Percentiles rank a stretch among this genome's conserved stretches.
Evolutionary conservation across 768 basidiomycete genomes (phyloP).

Genomic region (Lactarius trivialis): DNA sequence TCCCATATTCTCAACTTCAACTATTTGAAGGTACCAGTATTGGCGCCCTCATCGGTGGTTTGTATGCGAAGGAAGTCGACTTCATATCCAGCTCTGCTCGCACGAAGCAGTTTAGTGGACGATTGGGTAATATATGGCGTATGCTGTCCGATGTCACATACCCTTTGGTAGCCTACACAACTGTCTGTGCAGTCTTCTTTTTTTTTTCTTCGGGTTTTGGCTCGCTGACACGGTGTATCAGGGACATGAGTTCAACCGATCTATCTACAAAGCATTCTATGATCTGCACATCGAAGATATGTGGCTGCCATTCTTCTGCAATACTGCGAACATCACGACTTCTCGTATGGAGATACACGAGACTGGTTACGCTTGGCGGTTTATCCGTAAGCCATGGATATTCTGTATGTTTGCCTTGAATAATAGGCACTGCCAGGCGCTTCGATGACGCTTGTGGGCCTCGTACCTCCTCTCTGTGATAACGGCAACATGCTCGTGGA

Average conservation of each 20-base stretch:
- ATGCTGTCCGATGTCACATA: conserved; percentile 91
- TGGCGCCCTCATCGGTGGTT: conserved; percentile 84
- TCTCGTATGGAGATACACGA: conserved; percentile 97
- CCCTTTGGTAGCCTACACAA: conserved; percentile 89
- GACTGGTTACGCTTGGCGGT: conserved; percentile 98
- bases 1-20: neutral
- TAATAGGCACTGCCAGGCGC: conserved; percentile 49
- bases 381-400: conserved; percentile 53
- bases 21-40: conserved; percentile 67
- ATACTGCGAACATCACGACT: conserved; percentile 94
- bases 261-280: conserved; percentile 93
- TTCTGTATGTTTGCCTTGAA: neutral
- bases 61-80: conserved; percentile 94
- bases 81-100: conserved; percentile 78
- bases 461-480: conserved; percentile 91
- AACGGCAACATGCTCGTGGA: conserved; percentile 90
- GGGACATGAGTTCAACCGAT: conserved; percentile 94
- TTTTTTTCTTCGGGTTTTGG: conserved; percentile 1
- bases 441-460: conserved; percentile 94
- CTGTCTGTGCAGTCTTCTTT: conserved; percentile 36
- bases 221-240: conserved; percentile 29
- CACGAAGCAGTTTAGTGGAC: conserved; percentile 82
- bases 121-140: conserved; percentile 94
- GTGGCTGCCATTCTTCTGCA: conserved; percentile 99
- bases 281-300: conserved; percentile 95